Conservation (phyloP, 768 basidiomycete species). For the Tricholoma terreum region DNA sequence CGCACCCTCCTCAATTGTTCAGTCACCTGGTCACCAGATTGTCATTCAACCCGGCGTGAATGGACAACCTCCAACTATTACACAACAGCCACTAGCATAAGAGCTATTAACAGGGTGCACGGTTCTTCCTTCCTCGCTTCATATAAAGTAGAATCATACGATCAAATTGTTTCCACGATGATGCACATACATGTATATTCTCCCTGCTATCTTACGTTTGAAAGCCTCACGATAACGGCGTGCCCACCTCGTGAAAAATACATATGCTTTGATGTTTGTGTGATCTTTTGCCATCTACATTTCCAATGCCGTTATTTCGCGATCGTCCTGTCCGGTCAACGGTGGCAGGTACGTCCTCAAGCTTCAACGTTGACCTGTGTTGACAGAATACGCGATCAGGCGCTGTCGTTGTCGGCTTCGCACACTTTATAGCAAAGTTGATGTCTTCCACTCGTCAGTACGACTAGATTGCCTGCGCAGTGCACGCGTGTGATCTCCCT, state of each 20-base stretch:
- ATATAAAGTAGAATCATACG: not conserved
- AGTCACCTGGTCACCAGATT: slow-evolving; percentile 54
- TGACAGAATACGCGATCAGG: slow-evolving; percentile 27
- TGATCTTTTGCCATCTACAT: not conserved
- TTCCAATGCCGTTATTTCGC: slow-evolving; percentile 47
- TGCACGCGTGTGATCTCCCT: slow-evolving; percentile 1
- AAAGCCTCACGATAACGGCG: slow-evolving; percentile 4
- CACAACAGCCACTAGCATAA: slow-evolving; percentile 47
- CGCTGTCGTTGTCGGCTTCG: slow-evolving; percentile 44
- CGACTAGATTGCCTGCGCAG: not conserved
- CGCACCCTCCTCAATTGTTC: slow-evolving; percentile 28
- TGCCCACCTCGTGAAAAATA: not conserved
- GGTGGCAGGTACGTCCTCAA: slow-evolving; percentile 31
- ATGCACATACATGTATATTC: slow-evolving; percentile 5
- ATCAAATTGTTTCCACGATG: slow-evolving; percentile 1
- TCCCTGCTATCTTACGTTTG: slow-evolving; percentile 5
- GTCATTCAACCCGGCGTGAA: slow-evolving; percentile 66
- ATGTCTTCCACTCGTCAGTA: slow-evolving; percentile 44
- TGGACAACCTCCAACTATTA: slow-evolving; percentile 59
- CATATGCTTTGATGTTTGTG: not conserved
- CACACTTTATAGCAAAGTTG: slow-evolving; percentile 50
- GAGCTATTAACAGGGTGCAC: not conserved
- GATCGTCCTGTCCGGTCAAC: slow-evolving; percentile 46
- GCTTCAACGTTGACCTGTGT: not conserved
- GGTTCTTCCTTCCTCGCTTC: not conserved